Evolutionary conservation across 2,329 filamentous ascomycete species (phyloP).

Genomic region (Penicillium sp.): DNA sequence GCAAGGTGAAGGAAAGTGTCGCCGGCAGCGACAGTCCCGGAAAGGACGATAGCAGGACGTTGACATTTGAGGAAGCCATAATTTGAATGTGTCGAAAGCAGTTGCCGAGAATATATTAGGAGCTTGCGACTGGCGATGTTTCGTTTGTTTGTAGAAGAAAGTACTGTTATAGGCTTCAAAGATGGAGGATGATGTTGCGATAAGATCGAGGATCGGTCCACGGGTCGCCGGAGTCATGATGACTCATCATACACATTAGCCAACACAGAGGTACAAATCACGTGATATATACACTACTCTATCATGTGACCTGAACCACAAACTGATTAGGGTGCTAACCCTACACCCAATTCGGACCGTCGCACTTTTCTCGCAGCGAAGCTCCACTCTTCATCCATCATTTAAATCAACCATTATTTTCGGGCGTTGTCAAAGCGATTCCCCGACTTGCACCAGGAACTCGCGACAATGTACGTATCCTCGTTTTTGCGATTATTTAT

Average conservation of each 20-base stretch:
- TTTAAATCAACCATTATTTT: conserved; percentile 38
- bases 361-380: conserved; percentile 38
- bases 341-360: conserved; percentile 32
- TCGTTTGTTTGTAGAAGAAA: background rate
- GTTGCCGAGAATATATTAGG: too few species aligned
- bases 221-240: background rate
- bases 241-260: background rate
- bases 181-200: conserved; percentile 1
- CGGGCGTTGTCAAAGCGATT: conserved; percentile 52
- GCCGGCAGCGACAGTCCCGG: conserved; percentile 76
- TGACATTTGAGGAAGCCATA: conserved; percentile 63
- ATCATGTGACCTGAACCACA: conserved; percentile 8
- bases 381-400: conserved; percentile 36
- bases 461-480: conserved; percentile 51
- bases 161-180: background rate
- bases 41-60: conserved; percentile 82
- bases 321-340: conserved; percentile 31
- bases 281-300: background rate
- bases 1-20: conserved; percentile 75
- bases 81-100: conserved; percentile 7
- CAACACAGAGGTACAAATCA: background rate
- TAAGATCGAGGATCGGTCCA: conserved; percentile 17
- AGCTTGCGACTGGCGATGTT: background rate
- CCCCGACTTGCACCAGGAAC: conserved; percentile 53
- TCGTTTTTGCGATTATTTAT: background rate